Evolutionary conservation across 2,329 filamentous ascomycete genomes (phyloP).

Genomic region (Fusarium siculi): DNA sequence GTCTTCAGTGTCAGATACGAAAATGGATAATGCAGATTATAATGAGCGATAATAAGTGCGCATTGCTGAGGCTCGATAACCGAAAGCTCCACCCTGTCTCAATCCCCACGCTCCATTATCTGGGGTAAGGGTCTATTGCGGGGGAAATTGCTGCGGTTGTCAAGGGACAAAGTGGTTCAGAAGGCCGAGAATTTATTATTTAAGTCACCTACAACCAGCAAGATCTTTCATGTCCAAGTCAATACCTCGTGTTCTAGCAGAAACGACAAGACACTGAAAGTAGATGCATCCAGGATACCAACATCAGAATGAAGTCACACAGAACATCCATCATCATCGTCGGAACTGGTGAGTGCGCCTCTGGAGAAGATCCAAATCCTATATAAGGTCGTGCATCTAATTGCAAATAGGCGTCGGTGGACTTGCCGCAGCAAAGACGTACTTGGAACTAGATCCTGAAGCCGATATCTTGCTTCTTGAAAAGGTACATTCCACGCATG

Average conservation of each 20-base stretch:
- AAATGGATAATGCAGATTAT: not conserved
- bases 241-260: too few relatives aligned
- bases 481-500: not conserved
- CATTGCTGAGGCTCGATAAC: too few relatives aligned
- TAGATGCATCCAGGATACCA: accelerated
- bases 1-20: not conserved
- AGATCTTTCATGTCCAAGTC: too few relatives aligned
- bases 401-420: not conserved
- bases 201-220: accelerated
- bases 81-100: not conserved
- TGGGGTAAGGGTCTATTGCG: not conserved
- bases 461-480: not conserved
- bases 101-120: not conserved
- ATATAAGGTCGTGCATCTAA: not conserved
- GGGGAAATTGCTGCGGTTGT: not conserved
- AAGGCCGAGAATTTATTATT: not conserved
- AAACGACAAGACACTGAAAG: accelerated
- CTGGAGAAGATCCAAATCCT: too few relatives aligned
- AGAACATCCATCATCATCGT: accelerated
- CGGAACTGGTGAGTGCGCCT: not conserved
- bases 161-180: not conserved
- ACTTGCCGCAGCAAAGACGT: not conserved
- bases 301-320: not conserved
- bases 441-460: not conserved
- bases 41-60: too few relatives aligned